Conservation (phyloP, 306 rosid genomes). For the cucumber (Cucumis sativus) region DNA sequence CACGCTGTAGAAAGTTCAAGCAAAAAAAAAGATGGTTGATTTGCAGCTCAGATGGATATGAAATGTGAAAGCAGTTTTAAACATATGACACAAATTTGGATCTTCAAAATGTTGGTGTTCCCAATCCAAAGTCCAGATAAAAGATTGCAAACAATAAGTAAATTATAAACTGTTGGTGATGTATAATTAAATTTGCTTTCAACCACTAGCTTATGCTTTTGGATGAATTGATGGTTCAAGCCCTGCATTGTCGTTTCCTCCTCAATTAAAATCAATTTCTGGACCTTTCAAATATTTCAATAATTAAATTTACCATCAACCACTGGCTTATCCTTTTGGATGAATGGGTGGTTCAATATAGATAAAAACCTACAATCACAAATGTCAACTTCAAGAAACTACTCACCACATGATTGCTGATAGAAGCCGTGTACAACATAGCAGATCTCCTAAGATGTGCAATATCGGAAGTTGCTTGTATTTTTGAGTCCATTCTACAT, state of each 20-base stretch:
- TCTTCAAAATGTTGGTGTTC: neutral
- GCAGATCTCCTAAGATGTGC: conserved; percentile 79
- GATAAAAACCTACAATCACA: neutral
- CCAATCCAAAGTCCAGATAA: neutral
- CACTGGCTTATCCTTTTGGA: no score
- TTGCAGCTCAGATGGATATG: neutral
- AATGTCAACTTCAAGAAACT: conserved; percentile 1
- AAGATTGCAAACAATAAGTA: neutral
- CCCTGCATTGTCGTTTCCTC: no score
- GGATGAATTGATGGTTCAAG: no score
- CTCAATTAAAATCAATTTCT: no score
- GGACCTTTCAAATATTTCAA: no score
- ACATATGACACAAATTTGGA: neutral
- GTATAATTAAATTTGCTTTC: no score
- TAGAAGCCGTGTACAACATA: conserved; percentile 70
- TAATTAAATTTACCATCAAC: no score
- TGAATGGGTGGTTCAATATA: no score
- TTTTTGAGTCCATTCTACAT: conserved; percentile 52
- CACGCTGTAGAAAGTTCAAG: neutral
- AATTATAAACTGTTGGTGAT: neutral
- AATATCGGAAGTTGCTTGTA: conserved; percentile 83
- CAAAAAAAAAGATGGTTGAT: neutral
- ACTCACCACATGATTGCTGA: conserved; percentile 85
- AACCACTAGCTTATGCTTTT: no score
- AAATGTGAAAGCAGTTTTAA: neutral